Conservation (phyloP, 345 rosid genomes). For the Brassica juncea region DNA sequence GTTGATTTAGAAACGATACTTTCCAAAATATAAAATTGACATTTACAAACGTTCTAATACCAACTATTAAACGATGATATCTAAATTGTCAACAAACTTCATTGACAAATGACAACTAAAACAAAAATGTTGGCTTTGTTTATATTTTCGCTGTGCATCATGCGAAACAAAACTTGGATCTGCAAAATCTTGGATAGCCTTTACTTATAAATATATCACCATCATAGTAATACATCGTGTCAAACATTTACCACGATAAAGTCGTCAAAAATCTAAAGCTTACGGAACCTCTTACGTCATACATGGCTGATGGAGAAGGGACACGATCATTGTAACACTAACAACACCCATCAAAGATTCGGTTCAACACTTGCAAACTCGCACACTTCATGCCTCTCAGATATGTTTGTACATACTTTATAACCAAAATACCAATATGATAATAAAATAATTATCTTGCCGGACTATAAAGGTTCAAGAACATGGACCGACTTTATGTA, state of each 20-base stretch:
- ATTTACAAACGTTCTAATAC: too few relatives aligned
- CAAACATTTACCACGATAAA: not conserved
- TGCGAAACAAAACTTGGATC: not conserved
- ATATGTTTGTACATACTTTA: conserved; percentile 20
- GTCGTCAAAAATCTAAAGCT: not conserved
- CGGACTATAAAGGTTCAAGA: not conserved
- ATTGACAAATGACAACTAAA: not conserved
- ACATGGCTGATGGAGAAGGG: not conserved
- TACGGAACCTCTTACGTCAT: not conserved
- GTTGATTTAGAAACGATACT: too few relatives aligned
- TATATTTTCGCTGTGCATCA: not conserved
- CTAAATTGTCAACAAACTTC: too few relatives aligned
- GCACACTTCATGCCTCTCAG: not conserved
- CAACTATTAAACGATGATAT: too few relatives aligned
- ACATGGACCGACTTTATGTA: not conserved
- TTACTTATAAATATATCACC: not conserved
- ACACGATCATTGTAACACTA: not conserved
- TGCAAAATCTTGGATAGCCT: not conserved
- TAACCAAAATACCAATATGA: not conserved
- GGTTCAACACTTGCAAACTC: not conserved
- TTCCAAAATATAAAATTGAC: too few relatives aligned
- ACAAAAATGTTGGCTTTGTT: not conserved
- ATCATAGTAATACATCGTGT: not conserved
- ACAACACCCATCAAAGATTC: not conserved
- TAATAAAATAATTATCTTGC: conserved; percentile 16